These are phyloP conservation scores for Albatrellus ellisii DNA, from an alignment of 768 basidiomycete genomes.

Conservation along the genomic window DNA sequence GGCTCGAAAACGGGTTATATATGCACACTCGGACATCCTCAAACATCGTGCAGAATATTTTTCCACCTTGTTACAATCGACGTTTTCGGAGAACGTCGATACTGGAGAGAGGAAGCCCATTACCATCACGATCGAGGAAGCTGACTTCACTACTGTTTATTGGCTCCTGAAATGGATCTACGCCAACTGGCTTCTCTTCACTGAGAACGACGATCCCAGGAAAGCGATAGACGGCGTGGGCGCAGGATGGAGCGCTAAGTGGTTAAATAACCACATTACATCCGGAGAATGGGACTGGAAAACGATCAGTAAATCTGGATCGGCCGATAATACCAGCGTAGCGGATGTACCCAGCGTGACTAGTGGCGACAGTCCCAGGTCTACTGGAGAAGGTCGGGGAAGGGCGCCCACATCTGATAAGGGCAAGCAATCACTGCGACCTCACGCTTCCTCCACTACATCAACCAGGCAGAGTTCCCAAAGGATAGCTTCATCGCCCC, in stretches of 20 bases:
- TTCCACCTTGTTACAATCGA: conserved; percentile 56
- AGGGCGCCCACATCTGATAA: conserved; percentile 1
- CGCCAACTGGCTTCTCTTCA: conserved; percentile 62
- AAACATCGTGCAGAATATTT: conserved; percentile 69
- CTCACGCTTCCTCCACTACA: conserved; percentile 1
- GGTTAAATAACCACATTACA: conserved; percentile 29
- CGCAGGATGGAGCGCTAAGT: conserved; percentile 51
- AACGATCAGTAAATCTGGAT: conserved; percentile 31
- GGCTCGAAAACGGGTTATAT: conserved; percentile 62
- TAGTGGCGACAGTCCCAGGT: conserved; percentile 35
- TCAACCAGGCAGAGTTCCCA: too few species aligned
- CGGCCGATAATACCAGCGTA: conserved; percentile 19
- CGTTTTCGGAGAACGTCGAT: conserved; percentile 46
- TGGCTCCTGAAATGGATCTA: conserved; percentile 73
- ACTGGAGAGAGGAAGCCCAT: conserved; percentile 43
- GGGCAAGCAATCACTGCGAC: conserved; percentile 1
- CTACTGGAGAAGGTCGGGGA: conserved; percentile 11
- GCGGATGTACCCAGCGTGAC: conserved; percentile 28
- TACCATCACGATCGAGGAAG: conserved; percentile 64
- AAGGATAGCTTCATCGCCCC: too few species aligned
- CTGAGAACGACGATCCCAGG: conserved; percentile 54
- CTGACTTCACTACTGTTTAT: conserved; percentile 65
- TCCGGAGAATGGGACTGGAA: conserved; percentile 62
- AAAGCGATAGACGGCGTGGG: conserved; percentile 54
- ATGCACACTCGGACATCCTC: conserved; percentile 70